Evolutionary conservation across 2,329 filamentous ascomycete genomes (phyloP).

Genomic region (Ceratocystis ficicola): DNA sequence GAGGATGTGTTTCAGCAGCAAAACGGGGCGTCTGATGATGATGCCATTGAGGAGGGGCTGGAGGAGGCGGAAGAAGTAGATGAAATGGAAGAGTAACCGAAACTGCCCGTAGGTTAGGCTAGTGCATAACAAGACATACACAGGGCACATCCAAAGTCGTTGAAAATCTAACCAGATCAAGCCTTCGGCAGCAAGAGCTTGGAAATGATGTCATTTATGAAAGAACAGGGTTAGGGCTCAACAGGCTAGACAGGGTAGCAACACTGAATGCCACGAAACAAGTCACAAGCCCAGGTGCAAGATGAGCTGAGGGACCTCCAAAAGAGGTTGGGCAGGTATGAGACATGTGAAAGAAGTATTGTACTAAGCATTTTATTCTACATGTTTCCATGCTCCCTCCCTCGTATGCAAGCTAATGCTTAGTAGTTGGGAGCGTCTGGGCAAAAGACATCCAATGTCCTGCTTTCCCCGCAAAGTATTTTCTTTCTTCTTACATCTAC

Average conservation of each 20-base stretch:
- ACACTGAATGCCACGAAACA: too few relatives aligned
- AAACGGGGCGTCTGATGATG: constrained; percentile 26
- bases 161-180: too few relatives aligned
- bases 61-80: constrained; percentile 23
- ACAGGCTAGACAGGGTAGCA: background rate
- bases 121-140: background rate
- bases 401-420: too few relatives aligned
- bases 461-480: background rate
- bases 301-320: background rate
- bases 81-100: constrained; percentile 4
- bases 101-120: background rate
- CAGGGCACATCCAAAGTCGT: too few relatives aligned
- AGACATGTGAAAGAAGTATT: background rate
- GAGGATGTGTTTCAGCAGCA: constrained; percentile 29
- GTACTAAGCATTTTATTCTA: too few relatives aligned
- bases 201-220: background rate
- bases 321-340: background rate
- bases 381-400: too few relatives aligned
- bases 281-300: background rate
- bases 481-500: background rate
- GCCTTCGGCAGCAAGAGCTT: too few relatives aligned
- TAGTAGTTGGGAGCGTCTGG: too few relatives aligned
- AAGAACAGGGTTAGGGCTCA: background rate
- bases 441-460: too few relatives aligned
- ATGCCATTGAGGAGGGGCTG: constrained; percentile 25